Evolutionary conservation across 148 eudicot species (phyloP), one percentile per base, ranked within the genome.

Genomic region (Dianthus caryophyllus): DNA sequence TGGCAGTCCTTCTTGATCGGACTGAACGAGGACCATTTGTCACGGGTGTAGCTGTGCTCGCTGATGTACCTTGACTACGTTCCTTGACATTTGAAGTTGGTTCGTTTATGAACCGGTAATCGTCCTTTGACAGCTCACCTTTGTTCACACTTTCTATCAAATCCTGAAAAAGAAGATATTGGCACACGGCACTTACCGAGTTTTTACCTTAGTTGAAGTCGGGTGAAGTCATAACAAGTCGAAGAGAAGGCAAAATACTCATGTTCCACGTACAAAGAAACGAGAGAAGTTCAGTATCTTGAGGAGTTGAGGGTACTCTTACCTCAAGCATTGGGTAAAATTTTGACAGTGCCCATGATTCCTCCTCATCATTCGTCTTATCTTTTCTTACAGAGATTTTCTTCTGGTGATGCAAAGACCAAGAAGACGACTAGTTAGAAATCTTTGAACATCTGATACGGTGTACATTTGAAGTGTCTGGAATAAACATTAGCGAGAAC

Each of bases 281-380:
- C 2, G 36, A 24, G 18, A 13, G 27, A 15, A 58, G 30, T 47
- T 68, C 57, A 64, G 64, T 69, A 64, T 18, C 1, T 24, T 39
- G n/a, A n/a, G n/a, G n/a, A n/a, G n/a, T n/a, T 20, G 43, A 39
- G 24, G 33, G 26, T 31, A 66, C 61, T 31, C 76, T 67, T 58
- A 94, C 98, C 97, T 95, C 97, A 67, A 90, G 61, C 85, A 86
- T 64, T 55, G 99, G 99, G 82, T 86, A 95, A 83, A 95, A 95
- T 64, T 87, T 81, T 66, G 81, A 90, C 36, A 95, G 84, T 52
- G 84, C 86, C 99, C 99, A 95, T 44, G 86, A 76, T 84, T 88
- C 99, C 77, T 90, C 99, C 75, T 95, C 96, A 30, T 80, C 84
- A 67, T 63, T 72, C 55, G 80, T 75, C 79, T 79, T 79, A 67